Evolutionary conservation across 495 filamentous ascomycete genomes (phyloP).

Genomic region (Stereocaulon alpinum): DNA sequence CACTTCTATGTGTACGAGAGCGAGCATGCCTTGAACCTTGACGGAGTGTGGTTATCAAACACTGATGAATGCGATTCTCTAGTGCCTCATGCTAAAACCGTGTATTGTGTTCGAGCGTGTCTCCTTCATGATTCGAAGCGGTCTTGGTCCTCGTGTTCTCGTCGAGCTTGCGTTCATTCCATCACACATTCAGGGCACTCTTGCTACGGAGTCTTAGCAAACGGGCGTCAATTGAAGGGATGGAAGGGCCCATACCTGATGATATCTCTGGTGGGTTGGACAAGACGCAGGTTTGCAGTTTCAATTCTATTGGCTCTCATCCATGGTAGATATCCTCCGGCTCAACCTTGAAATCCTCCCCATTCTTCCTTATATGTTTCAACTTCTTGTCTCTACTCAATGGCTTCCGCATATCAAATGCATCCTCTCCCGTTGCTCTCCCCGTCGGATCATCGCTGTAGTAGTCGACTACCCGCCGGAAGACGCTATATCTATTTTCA

Average conservation of each 20-base stretch:
- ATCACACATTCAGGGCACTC: too few species aligned
- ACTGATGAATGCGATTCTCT: too few species aligned
- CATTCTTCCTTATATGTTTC: slow-evolving; percentile 70
- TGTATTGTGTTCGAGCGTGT: too few species aligned
- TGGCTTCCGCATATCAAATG: slow-evolving; percentile 93
- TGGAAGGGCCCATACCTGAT: too few species aligned
- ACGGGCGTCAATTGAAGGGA: too few species aligned
- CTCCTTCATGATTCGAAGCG: too few species aligned
- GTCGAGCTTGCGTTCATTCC: too few species aligned
- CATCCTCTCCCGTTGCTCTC: slow-evolving; percentile 59
- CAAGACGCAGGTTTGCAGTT: not conserved
- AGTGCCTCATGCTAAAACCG: too few species aligned
- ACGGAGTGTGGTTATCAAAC: too few species aligned
- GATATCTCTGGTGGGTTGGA: too few species aligned
- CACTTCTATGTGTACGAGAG: not conserved
- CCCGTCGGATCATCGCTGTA: slow-evolving; percentile 71
- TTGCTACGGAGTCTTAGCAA: too few species aligned
- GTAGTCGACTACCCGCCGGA: slow-evolving; percentile 77
- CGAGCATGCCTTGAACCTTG: not conserved
- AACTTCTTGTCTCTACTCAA: slow-evolving; percentile 70
- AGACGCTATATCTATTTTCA: slow-evolving; percentile 55
- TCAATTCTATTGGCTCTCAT: not conserved
- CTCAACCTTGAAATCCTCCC: slow-evolving; percentile 67
- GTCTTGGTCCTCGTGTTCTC: too few species aligned
- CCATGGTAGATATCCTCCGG: slow-evolving; percentile 68